A percentile compares a stretch with the other conserved stretches of the same genome.
These are phyloP conservation scores for Cucumis sativus DNA, from an alignment of 306 rosid species.

Conservation along the genomic window Cucumber_9930_V3 NC_026660.2:6825501-6826000, in stretches of 20 bases:
- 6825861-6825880: neutral
- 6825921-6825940: neutral
- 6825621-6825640: neutral
- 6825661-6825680: neutral
- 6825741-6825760: neutral
- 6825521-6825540: neutral
- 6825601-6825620: neutral
- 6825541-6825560: neutral
- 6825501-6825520: neutral
- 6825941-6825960: neutral
- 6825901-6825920: neutral
- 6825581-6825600: neutral
- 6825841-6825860: neutral
- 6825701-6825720: neutral
- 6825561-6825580: neutral
- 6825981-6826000: neutral
- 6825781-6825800: neutral
- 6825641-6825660: neutral
- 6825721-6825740: neutral
- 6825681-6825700: neutral
- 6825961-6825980: neutral
- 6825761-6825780: neutral
- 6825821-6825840: neutral
- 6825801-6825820: neutral
- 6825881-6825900: neutral